These are phyloP conservation scores for Pestalotiopsis fici DNA, from an alignment of 2,329 filamentous ascomycete genomes.

Conservation along the genomic window DNA sequence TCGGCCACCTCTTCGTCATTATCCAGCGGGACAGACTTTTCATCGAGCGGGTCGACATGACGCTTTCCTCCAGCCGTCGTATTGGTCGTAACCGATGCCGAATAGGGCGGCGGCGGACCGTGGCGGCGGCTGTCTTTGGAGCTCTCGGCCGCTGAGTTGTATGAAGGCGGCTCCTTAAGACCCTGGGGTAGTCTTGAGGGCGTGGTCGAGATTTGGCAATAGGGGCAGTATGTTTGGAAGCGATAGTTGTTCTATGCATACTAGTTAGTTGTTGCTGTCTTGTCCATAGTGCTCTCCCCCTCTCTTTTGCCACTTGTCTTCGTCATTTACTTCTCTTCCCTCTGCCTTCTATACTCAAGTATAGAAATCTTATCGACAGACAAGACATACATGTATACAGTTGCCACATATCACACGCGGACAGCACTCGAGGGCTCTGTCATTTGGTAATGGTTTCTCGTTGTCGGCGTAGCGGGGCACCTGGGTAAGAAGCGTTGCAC, in stretches of 20 bases:
- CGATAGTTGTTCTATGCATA: conserved; percentile 60
- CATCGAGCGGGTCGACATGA: conserved; percentile 14
- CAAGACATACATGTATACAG: conserved; percentile 61
- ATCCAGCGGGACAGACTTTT: conserved; percentile 28
- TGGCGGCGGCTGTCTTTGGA: conserved; percentile 20
- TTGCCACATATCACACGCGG: conserved; percentile 68
- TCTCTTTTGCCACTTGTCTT: too few species aligned
- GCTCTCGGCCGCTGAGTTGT: conserved; percentile 43
- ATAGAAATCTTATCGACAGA: not conserved
- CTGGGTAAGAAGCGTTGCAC: conserved; percentile 61
- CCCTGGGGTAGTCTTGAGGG: conserved; percentile 62
- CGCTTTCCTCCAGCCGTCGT: conserved; percentile 12
- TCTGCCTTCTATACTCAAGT: not conserved
- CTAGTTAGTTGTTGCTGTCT: not conserved
- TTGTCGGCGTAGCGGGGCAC: conserved; percentile 49
- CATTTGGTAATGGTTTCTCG: conserved; percentile 62
- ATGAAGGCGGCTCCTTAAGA: conserved; percentile 68
- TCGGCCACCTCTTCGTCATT: conserved; percentile 41
- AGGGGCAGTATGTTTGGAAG: conserved; percentile 69
- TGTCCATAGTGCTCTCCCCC: too few species aligned
- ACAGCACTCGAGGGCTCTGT: conserved; percentile 70
- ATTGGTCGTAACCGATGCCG: conserved; percentile 22
- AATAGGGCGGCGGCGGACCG: conserved; percentile 42
- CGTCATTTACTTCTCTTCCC: not conserved
- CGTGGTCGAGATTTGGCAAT: conserved; percentile 70